These are phyloP conservation scores for Solanum tarapatanum DNA, from an alignment of 257 asterid species.

Conservation along the genomic window DNA sequence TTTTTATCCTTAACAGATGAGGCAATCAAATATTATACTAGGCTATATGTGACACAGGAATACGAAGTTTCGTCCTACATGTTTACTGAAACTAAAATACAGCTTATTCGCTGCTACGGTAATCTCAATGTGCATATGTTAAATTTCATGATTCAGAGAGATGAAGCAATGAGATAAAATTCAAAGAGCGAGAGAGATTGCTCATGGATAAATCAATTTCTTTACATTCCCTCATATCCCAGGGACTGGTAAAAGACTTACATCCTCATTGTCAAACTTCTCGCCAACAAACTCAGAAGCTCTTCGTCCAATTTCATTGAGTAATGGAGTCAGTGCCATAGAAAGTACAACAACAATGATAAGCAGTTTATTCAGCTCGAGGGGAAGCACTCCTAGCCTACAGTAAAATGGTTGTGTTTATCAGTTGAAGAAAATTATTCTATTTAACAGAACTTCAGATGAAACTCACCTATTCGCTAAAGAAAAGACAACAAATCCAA, in stretches of 20 bases:
- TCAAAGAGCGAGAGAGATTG: neutral
- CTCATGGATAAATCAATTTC: neutral
- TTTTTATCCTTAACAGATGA: neutral
- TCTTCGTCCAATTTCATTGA: conserved; percentile 79
- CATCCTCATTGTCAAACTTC: conserved; percentile 49
- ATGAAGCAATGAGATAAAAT: neutral
- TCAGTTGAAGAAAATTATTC: conserved; percentile 2
- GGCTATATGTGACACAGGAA: neutral
- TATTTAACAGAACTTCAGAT: conserved; percentile 1
- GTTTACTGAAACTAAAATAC: neutral
- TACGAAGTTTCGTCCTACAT: neutral
- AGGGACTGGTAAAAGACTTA: conserved; percentile 26
- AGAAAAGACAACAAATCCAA: conserved; percentile 91
- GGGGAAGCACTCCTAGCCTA: conserved; percentile 99
- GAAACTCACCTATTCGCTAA: conserved; percentile 73
- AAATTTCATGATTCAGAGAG: neutral
- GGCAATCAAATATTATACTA: neutral
- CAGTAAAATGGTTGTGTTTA: neutral
- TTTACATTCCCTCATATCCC: neutral
- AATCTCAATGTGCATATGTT: neutral
- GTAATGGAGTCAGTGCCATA: conserved; percentile 93
- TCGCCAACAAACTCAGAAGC: conserved; percentile 60
- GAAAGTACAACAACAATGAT: conserved; percentile 96
- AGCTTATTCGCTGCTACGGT: neutral
- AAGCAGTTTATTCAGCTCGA: conserved; percentile 94